Base-by-base conservation (phyloP, 1,284 basidiomycete species). In the Tilletia horrida region DNA sequence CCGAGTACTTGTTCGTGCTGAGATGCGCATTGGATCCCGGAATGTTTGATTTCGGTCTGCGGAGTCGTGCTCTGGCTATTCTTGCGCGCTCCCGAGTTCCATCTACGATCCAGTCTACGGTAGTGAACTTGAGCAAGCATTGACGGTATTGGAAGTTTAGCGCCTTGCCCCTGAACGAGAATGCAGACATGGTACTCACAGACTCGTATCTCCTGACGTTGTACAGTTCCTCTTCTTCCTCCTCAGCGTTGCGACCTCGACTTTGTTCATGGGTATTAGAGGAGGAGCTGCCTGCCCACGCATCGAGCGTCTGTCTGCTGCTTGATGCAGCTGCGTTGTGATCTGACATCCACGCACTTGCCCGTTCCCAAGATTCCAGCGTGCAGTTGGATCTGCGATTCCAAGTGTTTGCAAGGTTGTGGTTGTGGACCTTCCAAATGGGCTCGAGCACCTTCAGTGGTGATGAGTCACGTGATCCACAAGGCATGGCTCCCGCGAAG, bases 91-190 rank as follows among this genome's bases (percentile, higher is more conserved):
- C 80, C 35, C 80, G 72, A 8, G 75, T 75, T 40, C 70, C 74
- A 43, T 81, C 80, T 57, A 80, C 78, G 57, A 81, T 73, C 80
- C 80, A 81, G 55, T 81, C 80, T 3, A 81, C 78, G 25, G 80
- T 81, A 2, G 72, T 69, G 64, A 77, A 77, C 72, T 75, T 27
- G 44, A 64, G 55, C n/a, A n/a, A n/a, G n/a, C n/a, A n/a, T n/a
- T n/a, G n/a, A n/a, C n/a, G n/a, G n/a, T n/a, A n/a, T n/a, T 11
- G 43, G 43, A 45, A n/a, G 25, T 16, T 48, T 23, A 48, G 47
- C 3, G 6, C 4, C 11, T 11, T 40, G 6, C 35, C 4, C 6
- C 35, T 11, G 4, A 40, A 4, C 35, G 35, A 40, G 4, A 40
- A 11, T 6, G 63, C 6, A 21, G 18, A 21, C 45, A 42, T 13